These are phyloP conservation scores for Fomitopsis palustris DNA, from an alignment of 1,284 basidiomycete species.

Conservation along the genomic window DNA sequence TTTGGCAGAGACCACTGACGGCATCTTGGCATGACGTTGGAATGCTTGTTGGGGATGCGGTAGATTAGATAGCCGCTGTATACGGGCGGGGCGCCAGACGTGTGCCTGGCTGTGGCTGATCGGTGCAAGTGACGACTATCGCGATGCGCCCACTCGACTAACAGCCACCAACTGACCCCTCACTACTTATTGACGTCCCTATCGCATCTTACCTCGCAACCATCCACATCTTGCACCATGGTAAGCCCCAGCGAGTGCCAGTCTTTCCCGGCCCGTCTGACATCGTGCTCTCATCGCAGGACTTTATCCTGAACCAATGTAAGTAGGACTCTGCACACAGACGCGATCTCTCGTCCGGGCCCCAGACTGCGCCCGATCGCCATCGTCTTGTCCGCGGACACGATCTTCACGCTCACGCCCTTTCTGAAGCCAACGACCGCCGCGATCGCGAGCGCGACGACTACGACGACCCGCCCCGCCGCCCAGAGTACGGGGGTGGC, in stretches of 20 bases:
- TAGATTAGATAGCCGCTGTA: background rate
- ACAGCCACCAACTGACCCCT: background rate
- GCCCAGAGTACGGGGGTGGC: background rate
- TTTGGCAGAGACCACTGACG: background rate
- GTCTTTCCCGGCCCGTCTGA: background rate
- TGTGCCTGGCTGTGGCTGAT: background rate
- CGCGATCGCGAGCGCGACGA: background rate
- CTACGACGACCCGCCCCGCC: background rate
- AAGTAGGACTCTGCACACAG: background rate
- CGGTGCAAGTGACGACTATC: conserved; percentile 2
- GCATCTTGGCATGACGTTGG: background rate
- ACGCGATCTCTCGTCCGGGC: background rate
- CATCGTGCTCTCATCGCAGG: background rate
- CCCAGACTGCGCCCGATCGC: background rate
- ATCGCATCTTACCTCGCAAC: background rate
- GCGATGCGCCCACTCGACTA: background rate
- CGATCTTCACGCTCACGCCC: background rate
- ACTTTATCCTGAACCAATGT: background rate
- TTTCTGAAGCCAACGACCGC: conserved; percentile 1
- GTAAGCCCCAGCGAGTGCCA: background rate
- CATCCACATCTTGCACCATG: background rate
- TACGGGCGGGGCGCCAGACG: background rate
- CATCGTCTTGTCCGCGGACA: conserved; percentile 1
- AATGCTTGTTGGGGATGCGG: background rate
- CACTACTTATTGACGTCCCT: background rate